Evolutionary conservation across 106 monocot genomes (phyloP).

Genomic region (Apostasia ramifera): DNA sequence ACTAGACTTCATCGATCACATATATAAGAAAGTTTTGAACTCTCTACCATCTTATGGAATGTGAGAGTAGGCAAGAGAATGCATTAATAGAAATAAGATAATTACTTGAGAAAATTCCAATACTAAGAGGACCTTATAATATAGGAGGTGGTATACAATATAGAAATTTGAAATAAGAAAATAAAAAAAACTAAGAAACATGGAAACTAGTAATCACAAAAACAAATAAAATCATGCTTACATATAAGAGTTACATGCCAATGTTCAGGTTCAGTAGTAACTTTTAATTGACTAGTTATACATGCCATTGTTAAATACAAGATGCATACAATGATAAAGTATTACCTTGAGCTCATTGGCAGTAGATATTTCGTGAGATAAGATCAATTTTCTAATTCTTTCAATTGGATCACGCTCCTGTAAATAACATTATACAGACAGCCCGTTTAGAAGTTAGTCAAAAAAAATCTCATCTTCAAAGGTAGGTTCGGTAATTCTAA

Average conservation of each 20-base stretch:
- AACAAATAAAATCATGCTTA: too few species aligned
- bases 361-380: slow-evolving; percentile 69
- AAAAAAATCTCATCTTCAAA: not conserved
- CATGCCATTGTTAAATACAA: not conserved
- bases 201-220: too few species aligned
- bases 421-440: not conserved
- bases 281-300: too few species aligned
- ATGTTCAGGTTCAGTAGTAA: too few species aligned
- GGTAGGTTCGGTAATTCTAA: slow-evolving; percentile 3
- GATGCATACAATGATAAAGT: not conserved
- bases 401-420: slow-evolving; percentile 81
- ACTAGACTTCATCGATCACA: too few species aligned
- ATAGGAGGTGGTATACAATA: too few species aligned
- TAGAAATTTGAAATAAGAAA: too few species aligned
- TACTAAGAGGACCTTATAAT: too few species aligned
- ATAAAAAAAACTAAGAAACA: too few species aligned
- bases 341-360: slow-evolving; percentile 80
- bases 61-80: not conserved
- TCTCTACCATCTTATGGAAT: not conserved
- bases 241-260: too few species aligned
- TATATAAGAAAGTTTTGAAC: too few species aligned
- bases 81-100: not conserved
- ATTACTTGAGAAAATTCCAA: not conserved
- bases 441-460: not conserved
- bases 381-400: slow-evolving; percentile 81